These are phyloP conservation scores for Gentiana dahurica DNA, from an alignment of 257 asterid species.

Conservation along the genomic window DNA sequence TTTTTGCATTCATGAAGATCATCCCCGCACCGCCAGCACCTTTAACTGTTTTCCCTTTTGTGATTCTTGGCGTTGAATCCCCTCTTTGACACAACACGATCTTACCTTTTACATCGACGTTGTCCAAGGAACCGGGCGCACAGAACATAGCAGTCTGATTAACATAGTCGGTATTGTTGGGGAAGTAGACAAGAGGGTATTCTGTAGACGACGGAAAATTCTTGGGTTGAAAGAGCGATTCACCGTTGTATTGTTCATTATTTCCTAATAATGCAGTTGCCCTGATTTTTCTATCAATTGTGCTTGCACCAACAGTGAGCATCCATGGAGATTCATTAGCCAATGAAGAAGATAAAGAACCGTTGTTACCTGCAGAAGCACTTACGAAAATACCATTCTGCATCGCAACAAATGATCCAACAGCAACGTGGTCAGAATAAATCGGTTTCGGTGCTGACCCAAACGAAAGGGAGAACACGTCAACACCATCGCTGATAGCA, in stretches of 20 bases:
- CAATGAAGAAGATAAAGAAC: slow-evolving; percentile 5
- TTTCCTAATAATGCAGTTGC: slow-evolving; percentile 33
- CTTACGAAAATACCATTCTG: slow-evolving; percentile 40
- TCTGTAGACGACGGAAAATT: slow-evolving; percentile 6
- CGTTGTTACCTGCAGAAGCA: slow-evolving; percentile 23
- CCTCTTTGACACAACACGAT: slow-evolving; percentile 30
- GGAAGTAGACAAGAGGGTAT: slow-evolving; percentile 20
- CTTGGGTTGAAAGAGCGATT: slow-evolving; percentile 24
- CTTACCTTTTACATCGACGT: slow-evolving; percentile 24
- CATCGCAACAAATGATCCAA: slow-evolving; percentile 33
- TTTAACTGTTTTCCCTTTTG: slow-evolving; percentile 26
- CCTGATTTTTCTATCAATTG: slow-evolving; percentile 22
- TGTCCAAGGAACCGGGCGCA: slow-evolving; percentile 3
- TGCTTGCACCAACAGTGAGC: slow-evolving; percentile 47
- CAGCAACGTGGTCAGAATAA: slow-evolving; percentile 13
- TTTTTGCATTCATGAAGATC: slow-evolving; percentile 18
- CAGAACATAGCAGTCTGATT: slow-evolving; percentile 15
- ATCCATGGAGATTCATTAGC: slow-evolving; percentile 35
- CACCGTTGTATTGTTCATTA: slow-evolving; percentile 14
- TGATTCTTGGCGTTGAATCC: neutral
- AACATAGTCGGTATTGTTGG: slow-evolving; percentile 1
- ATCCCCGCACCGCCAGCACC: slow-evolving; percentile 38
- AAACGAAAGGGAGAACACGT: slow-evolving; percentile 29
- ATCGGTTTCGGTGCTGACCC: slow-evolving; percentile 4
- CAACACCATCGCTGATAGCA: slow-evolving; percentile 12